Base-by-base conservation (phyloP, 306 rosid genomes). In the Gastrolobium bilobum region DNA sequence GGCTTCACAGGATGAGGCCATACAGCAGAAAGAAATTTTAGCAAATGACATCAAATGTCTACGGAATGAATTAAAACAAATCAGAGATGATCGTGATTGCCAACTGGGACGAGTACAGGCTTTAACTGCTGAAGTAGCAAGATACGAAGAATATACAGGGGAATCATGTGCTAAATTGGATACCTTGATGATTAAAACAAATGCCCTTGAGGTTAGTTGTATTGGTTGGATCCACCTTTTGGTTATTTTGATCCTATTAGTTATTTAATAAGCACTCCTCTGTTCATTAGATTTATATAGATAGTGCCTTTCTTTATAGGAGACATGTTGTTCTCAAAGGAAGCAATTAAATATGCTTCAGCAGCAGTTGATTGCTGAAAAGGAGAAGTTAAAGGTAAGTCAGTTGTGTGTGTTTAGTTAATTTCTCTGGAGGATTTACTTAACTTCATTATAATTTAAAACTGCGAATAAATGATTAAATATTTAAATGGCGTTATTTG, bases 71-170 rank as follows among this genome's bases (percentile, higher is more conserved):
- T 79, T 95, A 58, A 90, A 95, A 60, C 96, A 90, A 70, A 90
- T 85, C 44, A 90, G 97, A 82, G 93, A 87, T 11, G 99, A 93
- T 8, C 98, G 99, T 35, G 96, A 91, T 79, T 84, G 85, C 43
- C 94, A 81, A 80, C 63, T 74, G 8, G 72, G 59, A 37, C 92
- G 87, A 80, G 85, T 90, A 68, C 82, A 86, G 52, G 82, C 84
- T 57, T 86, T 91, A 86, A 83, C 64, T 10, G 90, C 78, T 44
- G 96, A 93, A 51, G 77, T 90, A 34, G 90, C 71, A 64, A 88
- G 87, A 80, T 86, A 79, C 60, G 82, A 85, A 80, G 88, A 86
- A 77, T 3, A 4, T 81, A 85, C 86, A 6, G 84, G 85, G 81
- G 76, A 81, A 75, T 85, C 94, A 15, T 65, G 62, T 54, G 88